phyloP scores from a whole-genome alignment of 129 eudicot species.

The Artemisia tridentata region DNA sequence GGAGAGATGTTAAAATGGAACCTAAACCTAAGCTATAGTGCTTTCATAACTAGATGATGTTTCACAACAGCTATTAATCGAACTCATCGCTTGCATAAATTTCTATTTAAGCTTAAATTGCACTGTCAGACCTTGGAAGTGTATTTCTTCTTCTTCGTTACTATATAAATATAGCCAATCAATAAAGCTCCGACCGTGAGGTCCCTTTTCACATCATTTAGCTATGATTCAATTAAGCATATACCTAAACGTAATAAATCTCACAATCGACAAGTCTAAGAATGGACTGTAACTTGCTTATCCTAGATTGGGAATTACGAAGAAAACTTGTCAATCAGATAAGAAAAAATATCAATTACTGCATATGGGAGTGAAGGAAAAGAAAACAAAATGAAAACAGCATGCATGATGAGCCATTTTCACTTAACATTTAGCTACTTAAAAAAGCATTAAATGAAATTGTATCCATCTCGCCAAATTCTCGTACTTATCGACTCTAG shows the following conservation, averaged over 20 bases:
- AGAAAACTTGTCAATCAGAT: too few relatives aligned
- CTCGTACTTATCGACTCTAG: not conserved
- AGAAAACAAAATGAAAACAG: not conserved
- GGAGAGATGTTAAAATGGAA: too few relatives aligned
- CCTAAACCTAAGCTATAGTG: not conserved
- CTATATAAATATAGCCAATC: not conserved
- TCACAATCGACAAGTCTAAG: not conserved
- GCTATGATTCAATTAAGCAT: not conserved
- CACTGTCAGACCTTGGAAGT: not conserved
- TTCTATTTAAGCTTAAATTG: not conserved
- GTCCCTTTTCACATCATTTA: not conserved
- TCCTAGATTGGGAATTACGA: too few relatives aligned
- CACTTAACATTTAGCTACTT: not conserved
- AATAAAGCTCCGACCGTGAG: not conserved
- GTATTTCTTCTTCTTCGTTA: not conserved
- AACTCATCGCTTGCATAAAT: not conserved
- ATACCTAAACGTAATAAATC: not conserved
- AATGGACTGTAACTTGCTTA: not conserved
- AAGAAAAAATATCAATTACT: too few relatives aligned
- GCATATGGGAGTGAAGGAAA: not conserved
- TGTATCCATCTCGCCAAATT: slow-evolving; percentile 5
- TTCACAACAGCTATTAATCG: not conserved
- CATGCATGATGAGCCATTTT: not conserved
- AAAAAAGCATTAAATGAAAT: slow-evolving; percentile 3
- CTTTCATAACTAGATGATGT: not conserved